These are phyloP conservation scores for Pseudocercospora musae DNA, from an alignment of 2,329 filamentous ascomycete genomes.

Conservation along the genomic window DNA sequence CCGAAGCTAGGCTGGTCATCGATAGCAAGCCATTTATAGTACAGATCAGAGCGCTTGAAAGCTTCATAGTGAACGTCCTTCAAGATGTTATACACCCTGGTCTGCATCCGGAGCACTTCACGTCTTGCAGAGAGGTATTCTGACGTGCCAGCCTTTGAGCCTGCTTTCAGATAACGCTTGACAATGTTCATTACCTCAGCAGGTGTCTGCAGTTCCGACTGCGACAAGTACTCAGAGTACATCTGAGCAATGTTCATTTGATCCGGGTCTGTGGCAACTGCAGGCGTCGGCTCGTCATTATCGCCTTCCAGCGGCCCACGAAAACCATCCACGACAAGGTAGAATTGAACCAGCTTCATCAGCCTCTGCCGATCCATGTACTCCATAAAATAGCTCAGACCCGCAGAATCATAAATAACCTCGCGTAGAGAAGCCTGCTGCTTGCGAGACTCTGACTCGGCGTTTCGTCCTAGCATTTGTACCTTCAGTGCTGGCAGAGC, in stretches of 20 bases:
- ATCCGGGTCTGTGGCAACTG: conserved; percentile 66
- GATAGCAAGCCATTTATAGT: conserved; percentile 91
- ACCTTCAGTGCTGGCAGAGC: conserved; percentile 39
- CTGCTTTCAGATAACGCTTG: conserved; percentile 72
- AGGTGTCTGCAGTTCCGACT: conserved; percentile 74
- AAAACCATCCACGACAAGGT: conserved; percentile 95
- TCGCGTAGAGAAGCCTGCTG: conserved; percentile 77
- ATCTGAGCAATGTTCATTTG: conserved; percentile 86
- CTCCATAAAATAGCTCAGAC: conserved; percentile 98
- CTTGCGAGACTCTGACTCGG: conserved; percentile 56
- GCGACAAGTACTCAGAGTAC: conserved; percentile 81
- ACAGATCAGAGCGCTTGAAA: conserved; percentile 91
- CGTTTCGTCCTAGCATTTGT: conserved; percentile 33
- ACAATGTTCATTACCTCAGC: conserved; percentile 67
- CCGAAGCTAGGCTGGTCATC: conserved; percentile 57
- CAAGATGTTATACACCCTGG: conserved; percentile 78
- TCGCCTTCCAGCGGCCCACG: conserved; percentile 90
- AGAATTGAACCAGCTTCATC: conserved; percentile 93
- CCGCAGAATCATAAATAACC: conserved; percentile 83
- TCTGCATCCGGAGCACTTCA: conserved; percentile 78
- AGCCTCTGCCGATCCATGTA: conserved; percentile 91
- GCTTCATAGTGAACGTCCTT: conserved; percentile 73
- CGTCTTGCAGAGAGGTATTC: conserved; percentile 82
- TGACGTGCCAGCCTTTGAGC: conserved; percentile 68
- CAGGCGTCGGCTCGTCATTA: conserved; percentile 60